A percentile compares a stretch with the other conserved stretches of the same genome.
Evolutionary conservation across 108 stramenopile species (phyloP).

Genomic region (Cyclostephanos invisitatus): DNA sequence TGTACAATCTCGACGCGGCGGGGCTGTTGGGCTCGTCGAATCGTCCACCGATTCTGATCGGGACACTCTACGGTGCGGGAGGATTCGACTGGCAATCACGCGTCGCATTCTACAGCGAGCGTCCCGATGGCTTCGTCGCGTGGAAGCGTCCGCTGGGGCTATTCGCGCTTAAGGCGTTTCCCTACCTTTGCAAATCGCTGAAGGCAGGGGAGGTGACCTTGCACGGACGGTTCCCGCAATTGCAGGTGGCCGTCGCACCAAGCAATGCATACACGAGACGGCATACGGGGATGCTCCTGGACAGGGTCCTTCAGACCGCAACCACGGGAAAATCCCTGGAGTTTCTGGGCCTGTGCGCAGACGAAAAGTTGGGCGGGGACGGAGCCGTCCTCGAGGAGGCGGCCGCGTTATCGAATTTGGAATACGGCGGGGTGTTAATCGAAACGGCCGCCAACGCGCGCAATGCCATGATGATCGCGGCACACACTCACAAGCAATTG

Average conservation of each 20-base stretch:
- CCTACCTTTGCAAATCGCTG: constrained; percentile 45
- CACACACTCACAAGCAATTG: constrained; percentile 56
- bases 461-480: constrained; percentile 43
- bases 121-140: constrained; percentile 27
- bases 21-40: constrained; percentile 28
- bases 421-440: neutral
- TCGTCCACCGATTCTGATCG: constrained; percentile 40
- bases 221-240: constrained; percentile 50
- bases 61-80: constrained; percentile 49
- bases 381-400: constrained; percentile 39
- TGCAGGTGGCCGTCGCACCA: constrained; percentile 42
- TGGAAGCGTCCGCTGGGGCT: constrained; percentile 47
- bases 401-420: constrained; percentile 1
- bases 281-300: constrained; percentile 31
- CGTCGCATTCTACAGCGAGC: constrained; percentile 42
- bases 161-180: constrained; percentile 54
- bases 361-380: constrained; percentile 47
- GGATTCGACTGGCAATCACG: constrained; percentile 56
- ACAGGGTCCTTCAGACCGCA: constrained; percentile 44
- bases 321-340: constrained; percentile 46
- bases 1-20: constrained; percentile 41
- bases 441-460: constrained; percentile 22
- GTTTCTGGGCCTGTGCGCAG: constrained; percentile 49
- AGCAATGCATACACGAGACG: constrained; percentile 32
- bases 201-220: constrained; percentile 50